Conservation (phyloP, 192 early-diverging fungal species). For the Linnemannia exigua region DNA sequence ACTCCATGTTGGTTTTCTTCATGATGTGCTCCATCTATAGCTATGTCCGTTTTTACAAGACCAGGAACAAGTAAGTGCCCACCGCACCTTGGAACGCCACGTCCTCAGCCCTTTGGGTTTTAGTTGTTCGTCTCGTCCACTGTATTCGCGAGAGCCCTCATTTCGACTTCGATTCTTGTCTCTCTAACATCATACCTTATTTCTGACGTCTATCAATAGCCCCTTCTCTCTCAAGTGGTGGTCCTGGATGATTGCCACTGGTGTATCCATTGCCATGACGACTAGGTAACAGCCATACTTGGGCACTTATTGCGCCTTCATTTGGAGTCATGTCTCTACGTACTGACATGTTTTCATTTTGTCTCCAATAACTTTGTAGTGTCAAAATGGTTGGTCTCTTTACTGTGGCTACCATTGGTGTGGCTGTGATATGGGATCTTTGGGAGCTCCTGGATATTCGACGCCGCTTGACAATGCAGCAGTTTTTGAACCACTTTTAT, state of each 20-base stretch:
- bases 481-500: slow-evolving; percentile 86
- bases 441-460: slow-evolving; percentile 93
- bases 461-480: slow-evolving; percentile 76
- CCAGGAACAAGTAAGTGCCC: slow-evolving; percentile 57
- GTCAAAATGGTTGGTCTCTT: slow-evolving; percentile 98
- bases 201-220: slow-evolving; percentile 58
- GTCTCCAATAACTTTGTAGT: slow-evolving; percentile 38
- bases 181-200: slow-evolving; percentile 15
- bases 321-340: not conserved
- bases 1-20: slow-evolving; percentile 95
- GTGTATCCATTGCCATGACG: slow-evolving; percentile 84
- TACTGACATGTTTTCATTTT: not conserved
- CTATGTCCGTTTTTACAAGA: slow-evolving; percentile 92
- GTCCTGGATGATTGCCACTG: slow-evolving; percentile 86
- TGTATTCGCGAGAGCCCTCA: slow-evolving; percentile 20
- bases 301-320: not conserved
- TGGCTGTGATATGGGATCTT: slow-evolving; percentile 87
- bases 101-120: not conserved
- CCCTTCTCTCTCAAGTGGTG: slow-evolving; percentile 88
- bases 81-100: not conserved
- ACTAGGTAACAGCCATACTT: slow-evolving; percentile 38
- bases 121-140: not conserved
- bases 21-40: slow-evolving; percentile 86
- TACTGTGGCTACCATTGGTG: slow-evolving; percentile 86
- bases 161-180: not conserved